Evolutionary conservation across 257 asterid species (phyloP), one percentile per base, ranked within the genome.

Genomic region (Forsythia viridissima): DNA sequence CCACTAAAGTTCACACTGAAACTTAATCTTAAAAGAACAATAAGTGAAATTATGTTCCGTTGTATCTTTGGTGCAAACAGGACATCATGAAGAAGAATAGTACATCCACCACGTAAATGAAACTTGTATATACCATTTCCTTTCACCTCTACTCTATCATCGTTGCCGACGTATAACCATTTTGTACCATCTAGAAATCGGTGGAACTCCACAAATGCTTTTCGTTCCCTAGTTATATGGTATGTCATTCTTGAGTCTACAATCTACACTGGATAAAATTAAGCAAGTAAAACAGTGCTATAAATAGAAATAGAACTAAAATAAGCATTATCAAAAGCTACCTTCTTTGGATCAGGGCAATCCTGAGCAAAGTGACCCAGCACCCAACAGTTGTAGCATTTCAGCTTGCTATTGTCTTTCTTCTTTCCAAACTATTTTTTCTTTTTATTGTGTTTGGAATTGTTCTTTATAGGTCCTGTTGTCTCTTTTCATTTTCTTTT

Each of bases 141-240:
- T 63, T 61, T 73, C 0, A 67, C 63, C 8, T 38, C 65, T 3
- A 46, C 44, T 44, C 4, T 46, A 1, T 59, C 74, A 12, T 65
- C 46, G 5, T 68, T 74, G 9, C 36, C 67, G 11, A 74, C 20
- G 41, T 74, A 70, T 39, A 79, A 71, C 66, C 55, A 79, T 48
- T 68, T 38, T 8, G 59, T 55, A 7, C 65, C 0, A 55, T 0
- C 1, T 55, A 6, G 7, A 55, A 15, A 55, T 13, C 18, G 1
- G 11, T 1, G 5, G 15, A n/a, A 80, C 21, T 80, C 44, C 52
- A 52, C 66, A 55, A 55, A 55, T 3, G 21, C 66, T 55, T 55
- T 15, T 13, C 3, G 4, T 4, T 55, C 21, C 18, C 66, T 55
- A 15, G 0, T 55, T n/a, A 55, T 15, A 55, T 55, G 20, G 65